Evolutionary conservation across 495 filamentous ascomycete species (phyloP).

Genomic region (Corynascus novoguineensis): DNA sequence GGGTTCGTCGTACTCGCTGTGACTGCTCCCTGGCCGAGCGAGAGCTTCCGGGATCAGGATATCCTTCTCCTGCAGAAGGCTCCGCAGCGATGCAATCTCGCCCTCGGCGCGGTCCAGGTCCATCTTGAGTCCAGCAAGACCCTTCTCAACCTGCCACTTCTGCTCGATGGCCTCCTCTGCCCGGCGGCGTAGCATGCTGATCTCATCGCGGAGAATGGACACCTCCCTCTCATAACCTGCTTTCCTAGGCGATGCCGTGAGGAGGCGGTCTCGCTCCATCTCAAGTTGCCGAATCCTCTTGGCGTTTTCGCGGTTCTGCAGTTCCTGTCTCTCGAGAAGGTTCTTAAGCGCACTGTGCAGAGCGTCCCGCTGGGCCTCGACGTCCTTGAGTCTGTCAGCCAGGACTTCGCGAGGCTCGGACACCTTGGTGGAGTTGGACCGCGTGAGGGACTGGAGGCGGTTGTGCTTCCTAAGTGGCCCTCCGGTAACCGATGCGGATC

Average conservation of each 20-base stretch:
- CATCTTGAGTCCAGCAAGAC: constrained; percentile 87
- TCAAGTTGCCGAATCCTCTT: constrained; percentile 72
- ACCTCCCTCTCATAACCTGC: constrained; percentile 82
- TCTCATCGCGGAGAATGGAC: constrained; percentile 68
- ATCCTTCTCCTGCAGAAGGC: constrained; percentile 80
- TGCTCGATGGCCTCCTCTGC: constrained; percentile 95
- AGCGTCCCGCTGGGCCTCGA: constrained; percentile 89
- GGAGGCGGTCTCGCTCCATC: constrained; percentile 68
- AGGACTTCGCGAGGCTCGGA: constrained; percentile 63
- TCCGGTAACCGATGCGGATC: constrained; percentile 43
- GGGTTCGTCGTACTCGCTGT: constrained; percentile 23
- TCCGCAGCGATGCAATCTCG: constrained; percentile 76
- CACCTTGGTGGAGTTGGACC: constrained; percentile 58
- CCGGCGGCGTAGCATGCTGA: constrained; percentile 75
- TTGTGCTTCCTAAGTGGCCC: constrained; percentile 20
- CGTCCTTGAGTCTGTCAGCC: constrained; percentile 80
- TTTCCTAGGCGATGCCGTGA: constrained; percentile 62
- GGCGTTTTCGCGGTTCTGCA: constrained; percentile 71
- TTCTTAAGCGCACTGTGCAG: constrained; percentile 78
- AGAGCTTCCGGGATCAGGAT: constrained; percentile 59
- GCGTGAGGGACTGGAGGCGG: constrained; percentile 41
- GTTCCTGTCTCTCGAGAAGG: constrained; percentile 80
- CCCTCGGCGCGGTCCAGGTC: constrained; percentile 93
- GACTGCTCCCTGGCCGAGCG: constrained; percentile 41
- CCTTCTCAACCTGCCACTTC: constrained; percentile 95